Base-by-base conservation (phyloP, 192 early-diverging fungal genomes). In the Entomortierella beljakovae region DNA sequence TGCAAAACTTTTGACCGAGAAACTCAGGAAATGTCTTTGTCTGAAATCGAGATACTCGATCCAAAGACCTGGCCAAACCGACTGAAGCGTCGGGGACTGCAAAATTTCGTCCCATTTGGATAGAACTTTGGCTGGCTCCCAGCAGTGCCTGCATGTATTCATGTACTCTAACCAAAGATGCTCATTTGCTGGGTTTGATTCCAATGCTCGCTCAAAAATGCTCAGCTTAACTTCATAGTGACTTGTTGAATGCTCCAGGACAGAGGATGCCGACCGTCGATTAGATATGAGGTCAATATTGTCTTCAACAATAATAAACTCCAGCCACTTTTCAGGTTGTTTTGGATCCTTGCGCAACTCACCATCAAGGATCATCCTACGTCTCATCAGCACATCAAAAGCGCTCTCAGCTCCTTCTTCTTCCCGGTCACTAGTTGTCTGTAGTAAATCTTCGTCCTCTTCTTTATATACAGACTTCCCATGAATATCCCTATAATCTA, bases 231-330 rank as follows among this genome's bases (percentile, higher is more conserved):
- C 72, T 48, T 86, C 88, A 20, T 63, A 59, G n/a, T 88, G 55
- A 26, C 85, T 80, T 9, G 75, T 26, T 4, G 75, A 62, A 49
- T 80, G 79, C 15, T 71, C 86, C 1, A 67, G 23, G 29, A 64
- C 55, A 7, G 52, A 15, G 4, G 54, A 56, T 6, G 42, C 55
- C 22, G 80, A 76, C 9, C 54, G 42, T 2, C 64, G 37, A 37
- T 32, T 73, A 0, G 73, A 71, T 11, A 80, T 59, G 11, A 68
- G 38, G 2, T 67, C 70, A 38, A 72, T 62, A 13, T 84, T 80
- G 57, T 89, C 86, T 64, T 86, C 86, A 49, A 87, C 81, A n/a
- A 68, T 72, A 64, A 87, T 84, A 54, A 86, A 87, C 25, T 82
- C 74, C 6, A 87, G 55, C 88, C 88, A 89, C 13, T 77, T 69